Base-by-base conservation (phyloP, 768 basidiomycete species). In the Naganishia vishniacii region DNA sequence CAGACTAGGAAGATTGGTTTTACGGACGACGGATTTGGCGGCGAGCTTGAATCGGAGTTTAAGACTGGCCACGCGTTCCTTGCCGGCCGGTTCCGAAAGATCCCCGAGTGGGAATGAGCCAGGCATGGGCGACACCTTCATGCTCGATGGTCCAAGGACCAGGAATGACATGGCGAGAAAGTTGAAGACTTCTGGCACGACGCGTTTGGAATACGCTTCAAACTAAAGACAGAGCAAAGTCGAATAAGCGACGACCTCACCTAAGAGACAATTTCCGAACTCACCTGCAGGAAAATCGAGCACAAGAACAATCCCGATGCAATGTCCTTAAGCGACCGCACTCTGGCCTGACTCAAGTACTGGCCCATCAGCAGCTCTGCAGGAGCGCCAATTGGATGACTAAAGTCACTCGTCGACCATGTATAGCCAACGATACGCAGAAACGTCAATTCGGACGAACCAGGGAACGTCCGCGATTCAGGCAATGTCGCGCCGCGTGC, bases 381-480 rank as follows among this genome's bases (percentile, higher is more conserved):
- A 0, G 92, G 90, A 0, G 89, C 88, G 20, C 91, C 80, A 48
- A 98, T 91, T 0, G 86, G 84, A 76, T 99, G 93, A 58, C 86
- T 87, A 78, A 94, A 83, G 78, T 99, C 95, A 74, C 91, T 94
- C 2, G 92, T 91, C 3, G 92, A 88, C 93, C 93, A 99, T 37
- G 88, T 79, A 15, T 81, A 79, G 3, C 91, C 91, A 56, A 90
- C 83, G 41, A 92, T 75, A 25, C 92, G 85, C 31, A 98, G 80
- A 2, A 99, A 80, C 0, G 83, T 80, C 20, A 99, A 81, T 75
- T 99, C 95, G 4, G 90, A 79, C 3, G 85, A 75, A 29, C 88
- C 87, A 6, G 95, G 94, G 86, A 90, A 98, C 0, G 91, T 97
- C 79, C 84, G 88, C 3, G 89, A 81, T 9, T 83, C 80, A 0